Evolutionary conservation across 169 alveolate species (phyloP).

Genomic region (Plasmodium vinckei): DNA sequence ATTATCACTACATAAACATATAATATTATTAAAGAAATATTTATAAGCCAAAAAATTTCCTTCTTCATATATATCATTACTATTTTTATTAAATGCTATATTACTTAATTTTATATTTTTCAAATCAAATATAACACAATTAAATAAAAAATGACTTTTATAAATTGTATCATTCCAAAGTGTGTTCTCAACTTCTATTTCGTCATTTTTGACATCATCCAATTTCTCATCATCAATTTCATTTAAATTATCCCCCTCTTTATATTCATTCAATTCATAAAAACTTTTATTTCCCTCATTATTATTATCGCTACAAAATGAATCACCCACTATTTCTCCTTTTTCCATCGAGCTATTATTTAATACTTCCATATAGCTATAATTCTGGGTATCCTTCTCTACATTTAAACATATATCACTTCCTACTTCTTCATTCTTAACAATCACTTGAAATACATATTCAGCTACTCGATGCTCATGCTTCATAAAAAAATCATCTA

Average conservation of each 20-base stretch:
- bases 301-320: not conserved
- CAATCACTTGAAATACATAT: not conserved
- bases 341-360: not conserved
- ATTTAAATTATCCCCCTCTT: too few relatives aligned
- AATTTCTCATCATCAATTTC: not conserved
- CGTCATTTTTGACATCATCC: not conserved
- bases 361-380: not conserved
- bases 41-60: conserved; percentile 31
- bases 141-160: conserved; percentile 8
- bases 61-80: conserved; percentile 1
- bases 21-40: conserved; percentile 56
- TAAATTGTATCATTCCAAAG: not conserved
- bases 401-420: not conserved
- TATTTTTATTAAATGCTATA: conserved; percentile 15
- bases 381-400: not conserved
- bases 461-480: conserved; percentile 9
- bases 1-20: conserved; percentile 49
- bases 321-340: not conserved
- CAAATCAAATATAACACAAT: conserved; percentile 41
- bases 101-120: conserved; percentile 46
- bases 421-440: not conserved
- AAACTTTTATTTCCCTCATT: not conserved
- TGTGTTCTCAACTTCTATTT: not conserved
- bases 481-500: conserved; percentile 16
- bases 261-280: too few relatives aligned